phyloP scores from a whole-genome alignment of 2,329 filamentous ascomycete species.

The Aspergillus thermomutatus region DNA sequence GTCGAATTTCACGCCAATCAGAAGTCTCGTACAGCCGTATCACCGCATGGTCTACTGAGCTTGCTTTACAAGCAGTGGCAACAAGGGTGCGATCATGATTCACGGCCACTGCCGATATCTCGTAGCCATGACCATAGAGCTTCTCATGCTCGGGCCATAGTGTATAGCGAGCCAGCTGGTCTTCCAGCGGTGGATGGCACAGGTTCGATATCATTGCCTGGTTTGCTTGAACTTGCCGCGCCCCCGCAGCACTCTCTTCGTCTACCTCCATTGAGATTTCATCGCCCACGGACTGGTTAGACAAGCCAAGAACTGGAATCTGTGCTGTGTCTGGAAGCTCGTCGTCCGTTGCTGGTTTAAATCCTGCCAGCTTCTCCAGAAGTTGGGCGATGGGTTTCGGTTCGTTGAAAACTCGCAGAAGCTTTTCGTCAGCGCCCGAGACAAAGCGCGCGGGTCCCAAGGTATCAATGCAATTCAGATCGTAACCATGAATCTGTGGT shows the following conservation, averaged over 20 bases:
- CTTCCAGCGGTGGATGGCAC: constrained; percentile 78
- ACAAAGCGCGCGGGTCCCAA: constrained; percentile 75
- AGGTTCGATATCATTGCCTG: constrained; percentile 50
- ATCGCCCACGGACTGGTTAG: constrained; percentile 80
- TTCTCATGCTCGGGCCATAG: constrained; percentile 97
- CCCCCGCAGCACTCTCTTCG: constrained; percentile 40
- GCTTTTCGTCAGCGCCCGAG: constrained; percentile 93
- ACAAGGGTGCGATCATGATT: constrained; percentile 72
- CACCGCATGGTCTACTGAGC: constrained; percentile 88
- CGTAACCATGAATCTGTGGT: constrained; percentile 96
- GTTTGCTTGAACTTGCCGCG: constrained; percentile 16
- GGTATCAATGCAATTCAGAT: constrained; percentile 87
- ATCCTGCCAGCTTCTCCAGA: constrained; percentile 64
- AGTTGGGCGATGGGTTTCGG: constrained; percentile 78
- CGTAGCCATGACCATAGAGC: constrained; percentile 95
- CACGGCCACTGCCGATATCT: constrained; percentile 82
- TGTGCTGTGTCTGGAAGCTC: constrained; percentile 81
- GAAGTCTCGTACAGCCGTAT: constrained; percentile 85
- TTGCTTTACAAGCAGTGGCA: constrained; percentile 90
- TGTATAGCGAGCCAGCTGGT: constrained; percentile 82
- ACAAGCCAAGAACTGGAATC: constrained; percentile 90
- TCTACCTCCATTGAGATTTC: constrained; percentile 30
- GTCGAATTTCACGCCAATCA: constrained; percentile 82
- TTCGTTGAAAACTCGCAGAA: constrained; percentile 92
- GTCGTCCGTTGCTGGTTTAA: constrained; percentile 41